Conservation (phyloP, 805 yeast genomes). For the Ogataea pignaliae region DNA sequence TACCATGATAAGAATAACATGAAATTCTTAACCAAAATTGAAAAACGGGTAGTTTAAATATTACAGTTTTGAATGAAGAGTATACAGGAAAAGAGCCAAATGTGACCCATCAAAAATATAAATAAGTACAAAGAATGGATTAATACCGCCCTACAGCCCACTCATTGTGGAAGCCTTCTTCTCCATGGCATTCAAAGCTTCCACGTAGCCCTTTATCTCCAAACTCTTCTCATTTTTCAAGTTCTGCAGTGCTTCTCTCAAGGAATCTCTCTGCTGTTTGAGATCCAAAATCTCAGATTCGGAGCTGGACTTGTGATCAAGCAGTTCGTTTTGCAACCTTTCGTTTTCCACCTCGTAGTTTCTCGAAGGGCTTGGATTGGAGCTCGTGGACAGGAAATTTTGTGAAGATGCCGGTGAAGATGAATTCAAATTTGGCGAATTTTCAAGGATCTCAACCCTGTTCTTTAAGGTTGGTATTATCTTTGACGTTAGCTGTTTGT, state of each 20-base stretch:
- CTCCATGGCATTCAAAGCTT: slow-evolving; percentile 22
- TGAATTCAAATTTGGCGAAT: slow-evolving; percentile 10
- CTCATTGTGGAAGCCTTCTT: slow-evolving; percentile 16
- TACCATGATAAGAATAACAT: too few relatives aligned
- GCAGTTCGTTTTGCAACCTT: slow-evolving; percentile 31
- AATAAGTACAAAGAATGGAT: too few relatives aligned
- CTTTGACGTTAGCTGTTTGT: slow-evolving; percentile 37
- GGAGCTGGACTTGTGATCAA: background rate
- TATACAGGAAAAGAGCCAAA: too few relatives aligned
- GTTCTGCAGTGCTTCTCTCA: slow-evolving; percentile 27
- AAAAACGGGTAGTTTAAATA: too few relatives aligned
- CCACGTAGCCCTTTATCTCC: slow-evolving; percentile 22
- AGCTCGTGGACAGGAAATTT: too few relatives aligned
- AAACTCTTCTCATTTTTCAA: slow-evolving; percentile 24
- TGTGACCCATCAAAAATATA: too few relatives aligned
- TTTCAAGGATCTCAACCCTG: slow-evolving; percentile 32
- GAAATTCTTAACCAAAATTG: too few relatives aligned
- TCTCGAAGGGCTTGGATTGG: background rate
- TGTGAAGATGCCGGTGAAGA: slow-evolving; percentile 1
- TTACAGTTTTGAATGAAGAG: too few relatives aligned
- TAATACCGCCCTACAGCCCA: background rate
- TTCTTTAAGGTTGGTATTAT: slow-evolving; percentile 45
- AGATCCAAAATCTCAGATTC: slow-evolving; percentile 16
- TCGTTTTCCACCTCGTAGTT: slow-evolving; percentile 22
- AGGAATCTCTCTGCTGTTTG: slow-evolving; percentile 27